Percentiles rank a stretch among this genome's conserved stretches.
Conservation (phyloP, 257 asterid species). For the Plantago major region DNA sequence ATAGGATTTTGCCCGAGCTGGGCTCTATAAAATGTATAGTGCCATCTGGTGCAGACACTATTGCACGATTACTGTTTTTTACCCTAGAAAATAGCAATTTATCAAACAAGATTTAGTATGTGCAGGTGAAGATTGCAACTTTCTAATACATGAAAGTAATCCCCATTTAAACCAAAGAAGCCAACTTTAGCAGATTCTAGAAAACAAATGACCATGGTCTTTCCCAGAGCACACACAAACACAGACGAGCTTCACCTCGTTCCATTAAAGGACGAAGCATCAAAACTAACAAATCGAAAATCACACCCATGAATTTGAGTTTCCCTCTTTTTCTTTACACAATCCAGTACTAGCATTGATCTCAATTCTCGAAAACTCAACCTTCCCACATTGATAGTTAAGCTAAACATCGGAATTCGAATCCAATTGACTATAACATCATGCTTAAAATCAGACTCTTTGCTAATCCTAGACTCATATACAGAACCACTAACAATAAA, state of each 20-base stretch:
- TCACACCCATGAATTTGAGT: too few relatives aligned
- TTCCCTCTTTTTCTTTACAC: too few relatives aligned
- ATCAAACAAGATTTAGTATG: conserved; percentile 7
- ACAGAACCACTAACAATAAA: neutral
- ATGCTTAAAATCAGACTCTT: neutral
- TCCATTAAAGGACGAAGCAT: too few relatives aligned
- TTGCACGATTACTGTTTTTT: conserved; percentile 45
- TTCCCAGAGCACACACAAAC: too few relatives aligned
- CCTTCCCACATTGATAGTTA: neutral
- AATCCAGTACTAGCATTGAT: too few relatives aligned
- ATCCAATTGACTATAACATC: neutral
- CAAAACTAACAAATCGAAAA: too few relatives aligned
- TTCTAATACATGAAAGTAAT: too few relatives aligned
- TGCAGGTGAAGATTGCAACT: neutral
- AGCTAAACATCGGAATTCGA: neutral
- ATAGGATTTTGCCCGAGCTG: conserved; percentile 47
- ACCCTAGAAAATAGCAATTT: conserved; percentile 17
- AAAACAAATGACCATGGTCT: too few relatives aligned
- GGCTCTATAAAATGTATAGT: conserved; percentile 52
- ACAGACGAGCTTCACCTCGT: too few relatives aligned
- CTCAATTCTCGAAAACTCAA: neutral
- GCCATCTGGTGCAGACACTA: conserved; percentile 88
- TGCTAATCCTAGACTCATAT: neutral
- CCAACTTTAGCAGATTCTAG: too few relatives aligned
- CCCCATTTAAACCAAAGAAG: too few relatives aligned